Percentiles rank a stretch among this genome's conserved stretches.
Evolutionary conservation across 257 asterid genomes (phyloP).

Genomic region (Perilla frutescens): DNA sequence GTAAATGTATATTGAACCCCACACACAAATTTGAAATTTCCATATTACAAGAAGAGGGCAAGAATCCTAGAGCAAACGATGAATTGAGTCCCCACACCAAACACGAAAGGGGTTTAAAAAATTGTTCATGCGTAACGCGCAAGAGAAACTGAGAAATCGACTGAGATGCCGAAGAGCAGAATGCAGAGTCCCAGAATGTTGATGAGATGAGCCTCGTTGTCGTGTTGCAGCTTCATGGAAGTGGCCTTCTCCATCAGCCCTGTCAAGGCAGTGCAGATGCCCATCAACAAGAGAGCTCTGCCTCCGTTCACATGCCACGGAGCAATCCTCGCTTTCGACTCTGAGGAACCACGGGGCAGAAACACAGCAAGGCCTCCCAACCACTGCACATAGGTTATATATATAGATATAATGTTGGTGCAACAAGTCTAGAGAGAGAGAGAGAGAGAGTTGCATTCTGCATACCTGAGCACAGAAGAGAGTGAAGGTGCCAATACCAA

Average conservation of each 20-base stretch:
- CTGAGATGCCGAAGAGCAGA: slow-evolving; percentile 69
- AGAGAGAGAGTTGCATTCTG: background rate
- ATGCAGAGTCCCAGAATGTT: slow-evolving; percentile 69
- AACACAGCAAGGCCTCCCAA: slow-evolving; percentile 53
- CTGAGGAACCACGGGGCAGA: slow-evolving; percentile 46
- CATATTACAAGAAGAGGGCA: background rate
- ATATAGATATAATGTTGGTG: too few relatives aligned
- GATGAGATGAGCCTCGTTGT: slow-evolving; percentile 51
- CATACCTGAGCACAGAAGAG: slow-evolving; percentile 74
- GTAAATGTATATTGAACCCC: background rate
- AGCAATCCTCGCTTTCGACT: slow-evolving; percentile 37
- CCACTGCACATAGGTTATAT: slow-evolving; percentile 47
- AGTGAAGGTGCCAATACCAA: slow-evolving; percentile 73
- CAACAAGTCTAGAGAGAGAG: too few relatives aligned
- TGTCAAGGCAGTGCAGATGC: slow-evolving; percentile 67
- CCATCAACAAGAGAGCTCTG: slow-evolving; percentile 65
- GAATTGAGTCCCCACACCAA: slow-evolving; percentile 14
- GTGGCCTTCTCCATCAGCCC: slow-evolving; percentile 76
- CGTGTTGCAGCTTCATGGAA: slow-evolving; percentile 37
- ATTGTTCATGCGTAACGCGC: slow-evolving; percentile 45
- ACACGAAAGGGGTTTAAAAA: background rate
- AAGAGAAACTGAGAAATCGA: slow-evolving; percentile 67
- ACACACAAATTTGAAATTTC: background rate
- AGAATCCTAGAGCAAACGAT: slow-evolving; percentile 22
- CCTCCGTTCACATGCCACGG: slow-evolving; percentile 73